Percentiles rank a stretch among this genome's conserved stretches.
phyloP scores from a whole-genome alignment of 2,329 filamentous ascomycete genomes.

The Cladosporium sp. region DNA sequence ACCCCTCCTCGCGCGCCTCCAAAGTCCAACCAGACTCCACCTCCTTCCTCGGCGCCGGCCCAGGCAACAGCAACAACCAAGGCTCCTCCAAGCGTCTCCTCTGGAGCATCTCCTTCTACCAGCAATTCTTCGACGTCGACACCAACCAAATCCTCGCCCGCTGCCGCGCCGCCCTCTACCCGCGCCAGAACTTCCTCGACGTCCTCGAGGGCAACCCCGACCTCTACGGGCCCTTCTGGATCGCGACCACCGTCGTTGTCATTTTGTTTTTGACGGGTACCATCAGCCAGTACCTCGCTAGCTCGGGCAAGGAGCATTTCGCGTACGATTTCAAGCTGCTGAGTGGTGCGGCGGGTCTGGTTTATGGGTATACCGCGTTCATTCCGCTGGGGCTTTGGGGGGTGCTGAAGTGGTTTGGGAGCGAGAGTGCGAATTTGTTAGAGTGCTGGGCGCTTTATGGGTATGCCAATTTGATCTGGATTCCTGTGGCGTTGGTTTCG shows the following conservation, averaged over 20 bases:
- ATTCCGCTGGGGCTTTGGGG: conserved; percentile 83
- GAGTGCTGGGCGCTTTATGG: conserved; percentile 96
- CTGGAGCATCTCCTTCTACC: conserved; percentile 90
- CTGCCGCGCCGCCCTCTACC: conserved; percentile 84
- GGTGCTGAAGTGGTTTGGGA: conserved; percentile 89
- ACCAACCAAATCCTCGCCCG: conserved; percentile 82
- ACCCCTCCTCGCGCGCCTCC: conserved; percentile 41
- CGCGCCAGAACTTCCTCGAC: conserved; percentile 91
- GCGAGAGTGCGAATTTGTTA: conserved; percentile 84
- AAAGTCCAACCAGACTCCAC: conserved; percentile 42
- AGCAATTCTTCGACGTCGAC: conserved; percentile 98
- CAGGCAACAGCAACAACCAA: conserved; percentile 19
- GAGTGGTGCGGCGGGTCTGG: conserved; percentile 81
- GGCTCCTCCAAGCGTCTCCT: conserved; percentile 68
- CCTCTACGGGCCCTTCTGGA: conserved; percentile 96
- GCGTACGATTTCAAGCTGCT: conserved; percentile 87
- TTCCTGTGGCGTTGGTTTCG: conserved; percentile 84
- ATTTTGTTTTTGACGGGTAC: conserved; percentile 94
- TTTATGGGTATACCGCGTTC: conserved; percentile 87
- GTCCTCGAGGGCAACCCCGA: conserved; percentile 96
- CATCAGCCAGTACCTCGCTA: conserved; percentile 82
- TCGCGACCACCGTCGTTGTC: conserved; percentile 92
- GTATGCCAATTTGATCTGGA: conserved; percentile 96
- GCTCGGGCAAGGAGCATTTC: conserved; percentile 64
- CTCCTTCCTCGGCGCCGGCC: conserved; percentile 33